Base-by-base conservation (phyloP, 768 basidiomycete species). In the Phanerodontia chrysosporium region DNA sequence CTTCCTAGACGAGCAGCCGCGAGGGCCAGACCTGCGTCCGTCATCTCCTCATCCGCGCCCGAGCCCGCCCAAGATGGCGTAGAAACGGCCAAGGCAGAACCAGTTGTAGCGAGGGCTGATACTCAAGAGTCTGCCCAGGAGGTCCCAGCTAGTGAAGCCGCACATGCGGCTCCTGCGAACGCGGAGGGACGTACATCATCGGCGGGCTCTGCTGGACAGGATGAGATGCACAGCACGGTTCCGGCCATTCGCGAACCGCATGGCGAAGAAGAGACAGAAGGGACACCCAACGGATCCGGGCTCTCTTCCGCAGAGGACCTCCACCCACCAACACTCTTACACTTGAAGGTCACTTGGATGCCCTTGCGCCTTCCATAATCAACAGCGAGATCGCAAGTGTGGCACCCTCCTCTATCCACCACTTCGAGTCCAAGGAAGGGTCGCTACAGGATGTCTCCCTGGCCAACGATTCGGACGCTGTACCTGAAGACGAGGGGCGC, bases 1-100 rank as follows among this genome's bases (percentile, higher is more conserved):
- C 69, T 90, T 24, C 88, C 88, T 0, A 78, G 85, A 44, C 75
- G 88, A 46, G 88, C 88, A 0, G 80, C 85, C 49, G 83, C 80
- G 1, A 78, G 88, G 22, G 74, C 72, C 6, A 65, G 78, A 13
- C 73, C 77, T 12, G 55, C 57, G 12, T 69, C 68, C 18, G 39
- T 62, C 24, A 32, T 30, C 49, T 22, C 49, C 6, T 27, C 48
- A 27, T 16, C 18, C 5, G 49, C 49, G 68, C 54, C 55, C 65
- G 56, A 35, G 66, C 49, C 4, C 68, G 70, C 44, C 65, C 58
- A 10, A 4, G 39, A 9, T 18, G 44, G 42, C 6, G 44, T 45
- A 32, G 54, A 39, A 32, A 21, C 44, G n/a, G 28, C 18, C 46
- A n/a, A 53, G 30, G n/a, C 51, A 18, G 39, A 42, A 18, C 16